Base-by-base conservation (phyloP, 306 rosid species). In the Cicer judaicum region DNA sequence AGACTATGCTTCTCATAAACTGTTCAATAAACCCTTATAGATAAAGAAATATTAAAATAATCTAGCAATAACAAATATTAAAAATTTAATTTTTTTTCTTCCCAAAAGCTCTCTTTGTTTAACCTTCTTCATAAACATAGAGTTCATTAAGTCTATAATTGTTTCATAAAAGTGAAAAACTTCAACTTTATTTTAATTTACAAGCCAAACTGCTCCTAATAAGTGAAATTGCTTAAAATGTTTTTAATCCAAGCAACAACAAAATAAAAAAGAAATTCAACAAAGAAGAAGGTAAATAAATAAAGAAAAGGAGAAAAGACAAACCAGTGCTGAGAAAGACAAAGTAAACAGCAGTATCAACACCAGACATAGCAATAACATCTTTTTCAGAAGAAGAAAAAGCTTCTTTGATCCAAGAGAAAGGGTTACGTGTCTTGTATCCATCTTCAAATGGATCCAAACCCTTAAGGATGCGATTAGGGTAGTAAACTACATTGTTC, bases 321-420 rank as follows among this genome's bases (percentile, higher is more conserved):
- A 72, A 76, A 91, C 99, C 98, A 7, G 98, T 89, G 88, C 74
- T 46, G 74, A 92, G 50, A 73, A 92, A 95, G 75, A 92, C 97
- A 36, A 88, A 95, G 92, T 92, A 89, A 0, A 92, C 99, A 18
- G 99, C 99, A 68, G 98, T 84, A 74, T 95, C 99, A 1, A 90
- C 86, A 63, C 99, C 99, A n/a, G 98, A 92, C 52, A 85, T 10
- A 69, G 84, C 40, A 55, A 95, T 86, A 24, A 95, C 75, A 5
- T 95, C 93, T 63, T 60, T 50, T 79, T 95, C 99, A 5, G 96
- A 73, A 48, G 99, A 86, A 39, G 85, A 76, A 15, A 83, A 0
- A 15, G 97, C 98, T 64, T 90, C 98, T 13, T 18, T 74, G 76
- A 91, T 88, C 99, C 99, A 94, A 2, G 93, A 63, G 72, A 91